phyloP scores from a whole-genome alignment of 140 eudicot species.

The Stevia rebaudiana region DNA sequence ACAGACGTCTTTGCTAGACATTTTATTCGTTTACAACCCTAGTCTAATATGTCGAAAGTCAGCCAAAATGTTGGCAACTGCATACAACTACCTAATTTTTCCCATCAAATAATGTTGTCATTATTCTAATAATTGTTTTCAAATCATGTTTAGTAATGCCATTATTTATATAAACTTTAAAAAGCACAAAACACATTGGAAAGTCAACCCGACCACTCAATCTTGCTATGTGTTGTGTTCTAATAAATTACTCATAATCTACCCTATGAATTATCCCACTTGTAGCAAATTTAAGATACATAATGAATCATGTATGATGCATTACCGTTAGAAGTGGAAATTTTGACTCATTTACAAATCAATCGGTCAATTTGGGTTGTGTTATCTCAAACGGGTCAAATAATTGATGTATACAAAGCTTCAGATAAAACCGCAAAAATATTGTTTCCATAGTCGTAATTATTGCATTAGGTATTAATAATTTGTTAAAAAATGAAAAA shows the following conservation, averaged over 20 bases:
- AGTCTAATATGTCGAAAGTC: not conserved
- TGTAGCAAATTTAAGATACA: not conserved
- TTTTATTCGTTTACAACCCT: not conserved
- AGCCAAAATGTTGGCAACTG: not conserved
- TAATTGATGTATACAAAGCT: not conserved
- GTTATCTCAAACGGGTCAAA: not conserved
- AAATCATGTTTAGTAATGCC: not conserved
- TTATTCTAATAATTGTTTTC: not conserved
- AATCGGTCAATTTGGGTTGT: not conserved
- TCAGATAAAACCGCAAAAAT: not conserved
- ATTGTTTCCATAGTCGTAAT: not conserved
- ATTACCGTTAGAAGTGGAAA: not conserved
- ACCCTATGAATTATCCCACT: not conserved
- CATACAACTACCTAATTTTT: not conserved
- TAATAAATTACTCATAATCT: not conserved
- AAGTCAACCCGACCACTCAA: not conserved
- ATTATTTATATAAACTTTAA: too few species aligned
- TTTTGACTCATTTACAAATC: not conserved
- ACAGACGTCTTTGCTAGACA: not conserved
- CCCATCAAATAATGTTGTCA: not conserved
- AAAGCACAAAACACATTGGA: not conserved
- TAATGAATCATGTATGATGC: not conserved
- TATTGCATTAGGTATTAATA: not conserved
- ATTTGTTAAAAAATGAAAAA: not conserved
- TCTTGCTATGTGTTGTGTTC: not conserved